phyloP scores from a whole-genome alignment of 164 flowering plant species.

The Aristolochia fimbriata region DNA sequence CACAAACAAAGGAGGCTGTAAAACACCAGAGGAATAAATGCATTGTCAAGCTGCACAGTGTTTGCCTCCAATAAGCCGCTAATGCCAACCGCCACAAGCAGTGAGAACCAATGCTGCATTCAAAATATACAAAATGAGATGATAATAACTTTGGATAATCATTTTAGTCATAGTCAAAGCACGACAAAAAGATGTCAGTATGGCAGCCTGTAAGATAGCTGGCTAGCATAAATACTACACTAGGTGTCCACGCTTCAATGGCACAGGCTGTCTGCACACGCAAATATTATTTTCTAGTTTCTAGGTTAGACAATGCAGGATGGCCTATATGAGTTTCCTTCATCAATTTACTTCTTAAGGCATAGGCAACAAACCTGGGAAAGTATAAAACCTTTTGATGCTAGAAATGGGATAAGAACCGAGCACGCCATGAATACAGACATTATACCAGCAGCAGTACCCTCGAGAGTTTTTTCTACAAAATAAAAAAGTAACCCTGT shows the following conservation, averaged over 20 bases:
- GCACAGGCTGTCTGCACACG: too few species aligned
- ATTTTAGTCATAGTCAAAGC: too few species aligned
- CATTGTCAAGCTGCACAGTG: constrained; percentile 96
- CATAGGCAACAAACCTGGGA: constrained; percentile 47
- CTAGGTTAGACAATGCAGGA: not conserved
- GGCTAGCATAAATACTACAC: too few species aligned
- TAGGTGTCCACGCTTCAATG: too few species aligned
- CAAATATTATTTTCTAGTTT: too few species aligned
- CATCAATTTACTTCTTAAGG: constrained; percentile 1
- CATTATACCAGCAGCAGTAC: constrained; percentile 98
- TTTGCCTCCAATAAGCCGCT: constrained; percentile 96
- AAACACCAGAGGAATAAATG: constrained; percentile 91
- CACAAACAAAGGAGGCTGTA: constrained; percentile 85
- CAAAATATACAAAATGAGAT: not conserved
- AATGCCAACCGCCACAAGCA: constrained; percentile 59
- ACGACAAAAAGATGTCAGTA: too few species aligned
- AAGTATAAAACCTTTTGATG: constrained; percentile 67
- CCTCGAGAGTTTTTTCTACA: constrained; percentile 92
- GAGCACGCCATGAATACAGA: constrained; percentile 87
- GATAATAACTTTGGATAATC: not conserved
- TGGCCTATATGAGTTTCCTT: not conserved
- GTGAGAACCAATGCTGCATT: constrained; percentile 81
- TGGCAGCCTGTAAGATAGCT: too few species aligned
- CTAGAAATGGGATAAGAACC: constrained; percentile 69
- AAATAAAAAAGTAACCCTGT: constrained; percentile 1